Evolutionary conservation across 352 stramenopile species (phyloP).

Genomic region (Phytophthora lateralis): DNA sequence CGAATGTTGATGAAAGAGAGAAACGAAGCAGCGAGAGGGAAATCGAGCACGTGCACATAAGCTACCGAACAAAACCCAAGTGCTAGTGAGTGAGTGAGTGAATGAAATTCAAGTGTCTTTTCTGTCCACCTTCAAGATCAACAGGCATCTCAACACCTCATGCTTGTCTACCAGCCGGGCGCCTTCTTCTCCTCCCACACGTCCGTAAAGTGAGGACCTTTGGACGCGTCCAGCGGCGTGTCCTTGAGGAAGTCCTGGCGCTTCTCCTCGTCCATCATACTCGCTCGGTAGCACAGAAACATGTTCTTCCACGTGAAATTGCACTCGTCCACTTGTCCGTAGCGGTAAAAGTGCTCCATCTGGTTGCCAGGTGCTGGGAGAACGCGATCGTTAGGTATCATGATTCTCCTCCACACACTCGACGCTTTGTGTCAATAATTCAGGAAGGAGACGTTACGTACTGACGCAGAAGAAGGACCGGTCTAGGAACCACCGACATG

Average conservation of each 20-base stretch:
- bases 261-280: conserved; percentile 82
- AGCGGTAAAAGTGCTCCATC: conserved; percentile 83
- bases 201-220: conserved; percentile 53
- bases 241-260: conserved; percentile 70
- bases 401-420: conserved; percentile 30
- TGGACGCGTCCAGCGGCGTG: conserved; percentile 66
- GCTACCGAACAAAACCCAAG: conserved; percentile 23
- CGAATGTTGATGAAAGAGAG: too few relatives aligned
- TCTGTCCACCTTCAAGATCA: not conserved
- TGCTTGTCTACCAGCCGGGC: conserved; percentile 62
- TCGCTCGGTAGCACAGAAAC: conserved; percentile 78
- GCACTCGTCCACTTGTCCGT: conserved; percentile 76
- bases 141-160: not conserved
- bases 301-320: conserved; percentile 84
- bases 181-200: conserved; percentile 74
- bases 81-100: conserved; percentile 26
- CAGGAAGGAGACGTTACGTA: conserved; percentile 42
- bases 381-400: conserved; percentile 7
- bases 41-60: conserved; percentile 17
- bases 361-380: conserved; percentile 72
- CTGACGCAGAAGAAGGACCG: conserved; percentile 85
- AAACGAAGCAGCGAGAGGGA: not conserved
- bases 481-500: conserved; percentile 82
- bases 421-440: not conserved
- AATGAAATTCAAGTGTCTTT: conserved; percentile 23